These are phyloP conservation scores for Kodamaea hsintzibuensis DNA, from an alignment of 805 yeast genomes.

Conservation along the genomic window DNA sequence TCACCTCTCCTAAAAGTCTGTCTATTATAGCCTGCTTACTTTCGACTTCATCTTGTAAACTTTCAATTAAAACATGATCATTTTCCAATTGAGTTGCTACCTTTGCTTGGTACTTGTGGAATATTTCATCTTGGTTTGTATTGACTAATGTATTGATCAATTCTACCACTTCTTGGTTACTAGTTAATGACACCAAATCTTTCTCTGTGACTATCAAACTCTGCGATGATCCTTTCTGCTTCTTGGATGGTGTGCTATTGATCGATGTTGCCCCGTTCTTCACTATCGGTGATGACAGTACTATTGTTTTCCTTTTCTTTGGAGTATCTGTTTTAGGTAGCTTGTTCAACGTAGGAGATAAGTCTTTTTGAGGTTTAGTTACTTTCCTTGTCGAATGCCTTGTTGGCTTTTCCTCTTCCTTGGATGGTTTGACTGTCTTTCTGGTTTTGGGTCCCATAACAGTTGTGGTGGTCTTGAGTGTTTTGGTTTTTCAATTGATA, in stretches of 20 bases:
- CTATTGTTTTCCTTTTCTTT: background rate
- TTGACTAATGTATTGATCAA: conserved; percentile 32
- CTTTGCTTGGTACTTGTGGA: conserved; percentile 25
- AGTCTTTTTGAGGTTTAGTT: background rate
- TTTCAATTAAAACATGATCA: conserved; percentile 23
- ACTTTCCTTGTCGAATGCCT: background rate
- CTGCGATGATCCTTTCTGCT: background rate
- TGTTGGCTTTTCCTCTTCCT: background rate
- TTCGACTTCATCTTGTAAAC: conserved; percentile 24
- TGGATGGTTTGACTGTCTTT: background rate
- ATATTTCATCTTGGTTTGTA: conserved; percentile 34
- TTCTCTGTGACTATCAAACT: conserved; percentile 5
- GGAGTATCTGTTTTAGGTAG: background rate
- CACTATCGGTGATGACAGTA: background rate
- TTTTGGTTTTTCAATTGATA: background rate
- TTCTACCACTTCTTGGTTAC: conserved; percentile 27
- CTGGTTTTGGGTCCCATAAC: background rate
- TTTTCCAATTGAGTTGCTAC: conserved; percentile 17
- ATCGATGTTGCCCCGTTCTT: background rate
- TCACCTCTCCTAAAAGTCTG: conserved; percentile 13
- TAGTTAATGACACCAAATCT: conserved; percentile 7
- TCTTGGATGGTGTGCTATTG: conserved; percentile 4
- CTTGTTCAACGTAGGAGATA: background rate
- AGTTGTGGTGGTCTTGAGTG: background rate
- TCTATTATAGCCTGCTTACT: conserved; percentile 32